These are phyloP conservation scores for Yarrowia galli DNA, from an alignment of 1,139 yeast genomes.

Conservation along the genomic window DNA sequence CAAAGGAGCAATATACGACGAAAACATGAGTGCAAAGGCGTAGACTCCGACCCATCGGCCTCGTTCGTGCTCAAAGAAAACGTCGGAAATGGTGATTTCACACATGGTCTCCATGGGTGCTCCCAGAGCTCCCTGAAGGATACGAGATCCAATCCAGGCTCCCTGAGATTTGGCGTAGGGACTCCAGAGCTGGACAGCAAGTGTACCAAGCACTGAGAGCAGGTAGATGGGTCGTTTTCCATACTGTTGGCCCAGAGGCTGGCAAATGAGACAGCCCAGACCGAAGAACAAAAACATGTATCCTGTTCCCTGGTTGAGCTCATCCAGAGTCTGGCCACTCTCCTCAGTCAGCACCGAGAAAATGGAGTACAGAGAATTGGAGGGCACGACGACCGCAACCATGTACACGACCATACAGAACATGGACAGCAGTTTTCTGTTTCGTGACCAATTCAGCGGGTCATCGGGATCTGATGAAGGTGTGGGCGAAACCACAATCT, in stretches of 20 bases:
- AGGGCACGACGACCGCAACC: slow-evolving; percentile 58
- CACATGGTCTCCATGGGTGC: slow-evolving; percentile 66
- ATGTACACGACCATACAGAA: slow-evolving; percentile 53
- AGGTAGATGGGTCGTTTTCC: slow-evolving; percentile 63
- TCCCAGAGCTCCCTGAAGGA: slow-evolving; percentile 58
- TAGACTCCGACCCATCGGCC: slow-evolving; percentile 79
- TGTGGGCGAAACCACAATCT: slow-evolving; percentile 48
- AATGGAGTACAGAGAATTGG: slow-evolving; percentile 55
- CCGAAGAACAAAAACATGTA: slow-evolving; percentile 59
- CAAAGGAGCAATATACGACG: slow-evolving; percentile 79
- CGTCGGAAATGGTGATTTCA: slow-evolving; percentile 54
- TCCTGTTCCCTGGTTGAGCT: slow-evolving; percentile 62
- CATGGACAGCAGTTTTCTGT: slow-evolving; percentile 51
- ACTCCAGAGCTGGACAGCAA: slow-evolving; percentile 47
- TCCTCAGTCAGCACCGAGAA: slow-evolving; percentile 57
- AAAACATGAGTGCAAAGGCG: slow-evolving; percentile 75
- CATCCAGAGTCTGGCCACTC: slow-evolving; percentile 54
- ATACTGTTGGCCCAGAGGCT: slow-evolving; percentile 61
- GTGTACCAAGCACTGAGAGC: slow-evolving; percentile 51
- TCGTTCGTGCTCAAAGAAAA: slow-evolving; percentile 75
- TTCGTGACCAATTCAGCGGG: slow-evolving; percentile 56
- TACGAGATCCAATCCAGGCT: slow-evolving; percentile 54
- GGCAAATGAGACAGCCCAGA: slow-evolving; percentile 58
- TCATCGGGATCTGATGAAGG: slow-evolving; percentile 60
- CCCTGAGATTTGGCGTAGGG: slow-evolving; percentile 47